phyloP scores from a whole-genome alignment of 2,329 filamentous ascomycete species.

The Aspergillus sp. region DNA sequence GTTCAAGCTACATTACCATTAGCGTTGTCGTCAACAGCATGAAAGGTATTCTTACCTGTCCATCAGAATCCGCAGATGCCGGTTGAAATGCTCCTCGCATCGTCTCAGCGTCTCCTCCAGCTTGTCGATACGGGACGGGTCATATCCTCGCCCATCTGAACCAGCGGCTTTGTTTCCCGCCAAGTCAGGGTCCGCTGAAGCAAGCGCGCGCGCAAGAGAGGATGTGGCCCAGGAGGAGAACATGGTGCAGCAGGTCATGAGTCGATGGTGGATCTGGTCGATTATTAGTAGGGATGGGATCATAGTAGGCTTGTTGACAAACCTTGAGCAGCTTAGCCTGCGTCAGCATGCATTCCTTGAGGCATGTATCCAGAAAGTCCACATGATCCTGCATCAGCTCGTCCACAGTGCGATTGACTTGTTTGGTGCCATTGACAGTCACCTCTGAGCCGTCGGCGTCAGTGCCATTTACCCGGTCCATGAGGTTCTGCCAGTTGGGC shows the following conservation, averaged over 20 bases:
- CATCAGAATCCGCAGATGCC: constrained; percentile 88
- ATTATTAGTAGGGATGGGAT: neutral
- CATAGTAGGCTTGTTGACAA: constrained; percentile 32
- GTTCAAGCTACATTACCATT: constrained; percentile 59
- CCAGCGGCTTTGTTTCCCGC: constrained; percentile 32
- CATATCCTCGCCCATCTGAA: constrained; percentile 50
- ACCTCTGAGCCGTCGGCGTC: constrained; percentile 45
- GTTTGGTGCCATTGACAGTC: constrained; percentile 42
- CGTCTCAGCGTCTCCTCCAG: constrained; percentile 84
- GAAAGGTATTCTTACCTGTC: constrained; percentile 60
- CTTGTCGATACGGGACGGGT: constrained; percentile 66
- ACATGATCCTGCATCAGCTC: constrained; percentile 99
- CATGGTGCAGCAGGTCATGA: constrained; percentile 93
- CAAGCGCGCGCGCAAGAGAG: constrained; percentile 80
- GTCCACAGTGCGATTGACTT: constrained; percentile 80
- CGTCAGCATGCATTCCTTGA: constrained; percentile 99
- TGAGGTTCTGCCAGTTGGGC: constrained; percentile 92
- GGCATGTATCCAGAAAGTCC: constrained; percentile 93
- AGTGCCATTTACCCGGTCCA: constrained; percentile 73
- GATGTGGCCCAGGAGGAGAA: constrained; percentile 83
- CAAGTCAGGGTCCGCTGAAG: constrained; percentile 80
- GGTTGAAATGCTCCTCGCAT: constrained; percentile 90
- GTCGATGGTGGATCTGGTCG: constrained; percentile 86
- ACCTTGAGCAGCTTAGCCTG: constrained; percentile 93
- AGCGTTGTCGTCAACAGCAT: neutral